Evolutionary conservation across 345 rosid species (phyloP).

Genomic region (Microthlaspi erraticum): DNA sequence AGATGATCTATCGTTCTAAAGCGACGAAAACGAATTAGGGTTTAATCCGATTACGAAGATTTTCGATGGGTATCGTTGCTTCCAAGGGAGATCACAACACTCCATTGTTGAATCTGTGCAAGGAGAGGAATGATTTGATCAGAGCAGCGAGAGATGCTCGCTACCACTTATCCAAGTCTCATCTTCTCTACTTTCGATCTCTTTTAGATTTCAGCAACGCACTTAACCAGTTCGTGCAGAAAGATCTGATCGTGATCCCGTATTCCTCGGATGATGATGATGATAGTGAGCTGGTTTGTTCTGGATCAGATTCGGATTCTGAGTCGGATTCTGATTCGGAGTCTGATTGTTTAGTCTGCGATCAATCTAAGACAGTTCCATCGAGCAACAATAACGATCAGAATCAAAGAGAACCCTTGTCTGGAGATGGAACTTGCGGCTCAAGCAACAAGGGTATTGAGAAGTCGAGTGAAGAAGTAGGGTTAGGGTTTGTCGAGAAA

Average conservation of each 20-base stretch:
- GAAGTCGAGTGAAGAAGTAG: constrained; percentile 18
- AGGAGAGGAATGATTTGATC: constrained; percentile 46
- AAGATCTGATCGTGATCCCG: constrained; percentile 34
- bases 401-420: not conserved
- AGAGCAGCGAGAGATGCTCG: constrained; percentile 44
- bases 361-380: constrained; percentile 14
- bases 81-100: constrained; percentile 37
- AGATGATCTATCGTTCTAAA: constrained; percentile 4
- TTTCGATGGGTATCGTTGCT: constrained; percentile 33
- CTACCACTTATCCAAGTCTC: constrained; percentile 41
- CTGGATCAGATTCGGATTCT: constrained; percentile 22
- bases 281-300: constrained; percentile 32
- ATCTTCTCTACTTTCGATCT: constrained; percentile 43
- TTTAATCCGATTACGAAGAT: constrained; percentile 3
- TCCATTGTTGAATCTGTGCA: constrained; percentile 47
- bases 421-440: constrained; percentile 17
- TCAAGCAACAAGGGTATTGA: constrained; percentile 23
- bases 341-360: constrained; percentile 13
- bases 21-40: constrained; percentile 24
- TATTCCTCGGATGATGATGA: constrained; percentile 36
- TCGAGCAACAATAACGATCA: not conserved
- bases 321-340: constrained; percentile 25
- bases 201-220: constrained; percentile 37
- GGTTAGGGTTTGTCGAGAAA: constrained; percentile 15
- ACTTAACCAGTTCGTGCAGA: constrained; percentile 42